Conservation (phyloP, 2,329 filamentous ascomycete genomes). For the Ramularia endophylla region DNA sequence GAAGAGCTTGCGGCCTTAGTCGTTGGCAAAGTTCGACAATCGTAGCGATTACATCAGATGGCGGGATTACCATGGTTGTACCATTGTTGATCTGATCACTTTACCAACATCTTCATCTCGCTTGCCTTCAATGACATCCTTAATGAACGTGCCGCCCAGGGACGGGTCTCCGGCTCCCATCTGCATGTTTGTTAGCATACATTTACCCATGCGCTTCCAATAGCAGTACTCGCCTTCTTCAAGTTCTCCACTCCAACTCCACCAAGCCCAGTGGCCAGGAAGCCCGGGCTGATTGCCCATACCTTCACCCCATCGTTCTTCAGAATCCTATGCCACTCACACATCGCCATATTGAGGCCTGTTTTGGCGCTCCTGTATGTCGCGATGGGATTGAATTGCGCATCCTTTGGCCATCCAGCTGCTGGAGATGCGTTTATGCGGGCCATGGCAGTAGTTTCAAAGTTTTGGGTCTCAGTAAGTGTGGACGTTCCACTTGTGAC, state of each 20-base stretch:
- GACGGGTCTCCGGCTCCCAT: slow-evolving; percentile 35
- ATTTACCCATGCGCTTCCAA: too few species aligned
- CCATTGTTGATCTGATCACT: slow-evolving; percentile 30
- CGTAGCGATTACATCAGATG: too few species aligned
- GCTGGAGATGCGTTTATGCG: slow-evolving; percentile 22
- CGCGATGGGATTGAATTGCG: slow-evolving; percentile 20
- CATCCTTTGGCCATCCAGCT: slow-evolving; percentile 45
- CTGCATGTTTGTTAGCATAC: slow-evolving; percentile 20
- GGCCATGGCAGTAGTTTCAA: slow-evolving; percentile 22
- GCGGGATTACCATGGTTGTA: slow-evolving; percentile 39
- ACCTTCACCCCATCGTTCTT: slow-evolving; percentile 44
- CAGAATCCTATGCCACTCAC: slow-evolving; percentile 41
- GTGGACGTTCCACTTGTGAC: slow-evolving; percentile 39
- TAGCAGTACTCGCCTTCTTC: too few species aligned
- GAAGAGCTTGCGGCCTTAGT: slow-evolving; percentile 3
- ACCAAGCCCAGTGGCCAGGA: slow-evolving; percentile 41
- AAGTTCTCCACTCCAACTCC: slow-evolving; percentile 28
- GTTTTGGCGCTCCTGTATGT: slow-evolving; percentile 41
- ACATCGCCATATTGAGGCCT: slow-evolving; percentile 46
- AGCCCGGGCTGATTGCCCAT: slow-evolving; percentile 42
- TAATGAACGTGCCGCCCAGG: slow-evolving; percentile 34
- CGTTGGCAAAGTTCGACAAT: not conserved
- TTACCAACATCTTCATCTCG: slow-evolving; percentile 35
- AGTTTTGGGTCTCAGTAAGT: slow-evolving; percentile 31
- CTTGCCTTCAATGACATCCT: slow-evolving; percentile 36